phyloP scores from a whole-genome alignment of 768 basidiomycete genomes.

The Mycena polygramma region DNA sequence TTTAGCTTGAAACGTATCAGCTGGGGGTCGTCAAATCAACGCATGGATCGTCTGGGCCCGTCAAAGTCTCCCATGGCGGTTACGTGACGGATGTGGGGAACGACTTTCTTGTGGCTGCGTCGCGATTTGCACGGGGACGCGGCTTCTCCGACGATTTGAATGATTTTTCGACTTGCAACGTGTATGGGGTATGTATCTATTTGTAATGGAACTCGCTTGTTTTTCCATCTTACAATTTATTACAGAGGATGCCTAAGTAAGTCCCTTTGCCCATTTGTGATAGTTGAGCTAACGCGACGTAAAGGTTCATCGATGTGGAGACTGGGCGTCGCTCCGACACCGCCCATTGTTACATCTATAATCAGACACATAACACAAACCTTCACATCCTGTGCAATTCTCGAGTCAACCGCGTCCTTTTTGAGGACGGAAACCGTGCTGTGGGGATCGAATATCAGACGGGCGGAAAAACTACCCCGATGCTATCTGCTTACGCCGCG shows the following conservation, averaged over 20 bases:
- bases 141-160: constrained; percentile 60
- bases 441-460: constrained; percentile 64
- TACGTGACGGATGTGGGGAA: constrained; percentile 53
- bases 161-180: constrained; percentile 55
- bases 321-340: constrained; percentile 70
- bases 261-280: not conserved
- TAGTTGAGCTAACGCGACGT: not conserved
- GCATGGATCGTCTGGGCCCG: constrained; percentile 44
- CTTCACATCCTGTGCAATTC: constrained; percentile 53
- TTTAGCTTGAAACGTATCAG: constrained; percentile 17
- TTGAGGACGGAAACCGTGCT: constrained; percentile 59
- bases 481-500: constrained; percentile 47
- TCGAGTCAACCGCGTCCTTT: constrained; percentile 61
- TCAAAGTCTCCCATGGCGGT: constrained; percentile 60
- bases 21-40: not conserved
- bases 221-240: too few relatives aligned
- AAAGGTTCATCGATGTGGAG: constrained; percentile 64
- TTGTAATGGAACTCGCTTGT: too few relatives aligned
- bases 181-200: constrained; percentile 58
- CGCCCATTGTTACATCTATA: constrained; percentile 65
- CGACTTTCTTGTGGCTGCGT: constrained; percentile 62
- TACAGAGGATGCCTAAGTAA: not conserved
- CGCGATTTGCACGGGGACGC: constrained; percentile 61
- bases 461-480: constrained; percentile 35
- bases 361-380: constrained; percentile 56